phyloP scores from a whole-genome alignment of 257 asterid genomes.

The Knoxia roxburghii region DNA sequence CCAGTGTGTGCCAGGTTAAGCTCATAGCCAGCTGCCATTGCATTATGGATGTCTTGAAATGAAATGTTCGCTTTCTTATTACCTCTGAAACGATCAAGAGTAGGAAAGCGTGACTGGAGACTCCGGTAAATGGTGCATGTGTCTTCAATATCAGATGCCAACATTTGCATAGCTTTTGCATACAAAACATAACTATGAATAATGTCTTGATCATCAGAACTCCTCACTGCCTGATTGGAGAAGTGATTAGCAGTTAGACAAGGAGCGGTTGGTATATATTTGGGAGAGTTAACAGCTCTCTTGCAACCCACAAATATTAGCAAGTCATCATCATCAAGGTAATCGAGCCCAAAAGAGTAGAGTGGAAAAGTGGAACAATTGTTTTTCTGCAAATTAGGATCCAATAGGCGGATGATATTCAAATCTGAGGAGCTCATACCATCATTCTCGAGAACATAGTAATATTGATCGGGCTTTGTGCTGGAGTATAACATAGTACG shows the following conservation, averaged over 20 bases:
- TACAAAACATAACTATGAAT: neutral
- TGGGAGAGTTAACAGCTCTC: neutral
- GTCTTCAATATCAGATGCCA: too few relatives aligned
- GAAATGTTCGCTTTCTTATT: neutral
- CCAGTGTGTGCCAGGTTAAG: too few relatives aligned
- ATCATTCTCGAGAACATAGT: too few relatives aligned
- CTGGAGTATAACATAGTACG: too few relatives aligned
- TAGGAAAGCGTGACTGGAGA: too few relatives aligned
- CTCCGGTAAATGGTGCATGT: too few relatives aligned
- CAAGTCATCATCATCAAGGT: neutral
- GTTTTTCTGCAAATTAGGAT: neutral
- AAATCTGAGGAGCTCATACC: too few relatives aligned
- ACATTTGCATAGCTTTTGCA: neutral
- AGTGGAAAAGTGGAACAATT: slow-evolving; percentile 8
- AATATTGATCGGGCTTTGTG: too few relatives aligned
- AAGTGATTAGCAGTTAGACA: neutral
- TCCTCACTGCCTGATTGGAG: neutral
- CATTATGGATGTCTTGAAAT: neutral
- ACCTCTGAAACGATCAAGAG: too few relatives aligned
- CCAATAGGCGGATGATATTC: neutral
- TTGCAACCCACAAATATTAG: neutral
- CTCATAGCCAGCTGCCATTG: neutral
- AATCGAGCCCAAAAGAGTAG: neutral
- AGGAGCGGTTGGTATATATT: neutral
- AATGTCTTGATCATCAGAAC: neutral